Evolutionary conservation across 352 stramenopile genomes (phyloP), one percentile per base, ranked within the genome.

Genomic region (Peronospora destructor): DNA sequence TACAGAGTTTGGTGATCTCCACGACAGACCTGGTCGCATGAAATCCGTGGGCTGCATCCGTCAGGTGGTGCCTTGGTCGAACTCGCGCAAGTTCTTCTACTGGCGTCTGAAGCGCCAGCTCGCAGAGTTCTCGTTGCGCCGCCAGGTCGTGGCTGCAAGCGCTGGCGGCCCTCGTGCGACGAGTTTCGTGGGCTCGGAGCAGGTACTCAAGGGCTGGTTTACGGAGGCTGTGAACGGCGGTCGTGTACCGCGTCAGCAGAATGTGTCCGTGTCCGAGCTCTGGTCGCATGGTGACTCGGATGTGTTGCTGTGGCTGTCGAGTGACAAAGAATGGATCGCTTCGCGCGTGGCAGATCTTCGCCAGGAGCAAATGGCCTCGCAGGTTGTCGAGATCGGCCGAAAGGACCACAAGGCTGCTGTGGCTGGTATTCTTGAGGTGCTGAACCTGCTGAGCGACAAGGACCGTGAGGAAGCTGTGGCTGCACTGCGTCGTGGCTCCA

Each of bases 1-100:
- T 25, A 98, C 98, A 21, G 92, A 99, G 69, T 99, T 99, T 68
- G 98, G 95, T 25, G 97, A 99, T 65, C 78, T 99, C 29, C 97
- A 99, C 76, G 97, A 99, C 69, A 98, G 95, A 41, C 97, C 97
- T 28, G 97, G 96, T n/a, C 86, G 97, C 47, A 99, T 99, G 97
- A 95, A 98, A 71, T 95, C 96, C 34, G 98, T 98, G 67, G 89
- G 89, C 56, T 98, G 98, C 36, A 99, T 99, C 76, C 78, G 96
- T 50, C 68, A 94, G 17, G 82, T 98, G 35, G 95, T 99, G 30
- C 82, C 95, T 49, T 99, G 97, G 97, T 76, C 71, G 33, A 64
- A 97, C 55, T 85, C 95, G 25, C 87, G 97, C 32, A 85, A 65
- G 41, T 99, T 97, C 83, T 99, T 99, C 61, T 99, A 98, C 85